Percentiles rank a stretch among this genome's conserved stretches.
These are phyloP conservation scores for Podospora comata DNA, from an alignment of 495 filamentous ascomycete species.

Conservation along the genomic window DNA sequence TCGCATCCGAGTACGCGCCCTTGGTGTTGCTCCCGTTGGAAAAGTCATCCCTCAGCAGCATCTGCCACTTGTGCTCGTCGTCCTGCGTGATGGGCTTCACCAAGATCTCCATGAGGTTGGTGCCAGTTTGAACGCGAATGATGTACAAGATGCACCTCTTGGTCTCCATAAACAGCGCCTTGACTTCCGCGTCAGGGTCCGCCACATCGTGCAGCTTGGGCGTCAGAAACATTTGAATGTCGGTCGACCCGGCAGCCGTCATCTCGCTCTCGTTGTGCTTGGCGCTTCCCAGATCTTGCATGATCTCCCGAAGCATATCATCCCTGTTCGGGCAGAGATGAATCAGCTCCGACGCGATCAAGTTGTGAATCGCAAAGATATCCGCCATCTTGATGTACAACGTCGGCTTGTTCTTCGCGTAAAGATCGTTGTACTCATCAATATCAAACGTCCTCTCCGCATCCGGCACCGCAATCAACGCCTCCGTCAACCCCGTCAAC, in stretches of 20 bases:
- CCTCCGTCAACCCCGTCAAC: slow-evolving; percentile 65
- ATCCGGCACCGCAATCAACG: slow-evolving; percentile 78
- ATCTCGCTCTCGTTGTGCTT: slow-evolving; percentile 94
- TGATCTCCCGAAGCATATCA: slow-evolving; percentile 85
- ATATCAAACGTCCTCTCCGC: slow-evolving; percentile 93
- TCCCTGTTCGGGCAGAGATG: slow-evolving; percentile 73
- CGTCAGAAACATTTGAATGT: slow-evolving; percentile 88
- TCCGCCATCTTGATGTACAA: slow-evolving; percentile 98
- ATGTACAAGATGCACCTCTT: slow-evolving; percentile 97
- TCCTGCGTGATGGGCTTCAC: slow-evolving; percentile 82
- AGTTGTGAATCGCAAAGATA: slow-evolving; percentile 91
- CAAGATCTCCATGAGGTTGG: slow-evolving; percentile 90
- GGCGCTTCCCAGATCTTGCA: slow-evolving; percentile 89
- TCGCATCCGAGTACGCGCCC: slow-evolving; percentile 87
- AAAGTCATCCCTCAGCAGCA: slow-evolving; percentile 80
- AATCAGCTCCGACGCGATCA: slow-evolving; percentile 75
- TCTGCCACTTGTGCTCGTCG: slow-evolving; percentile 85
- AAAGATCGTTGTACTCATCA: slow-evolving; percentile 97
- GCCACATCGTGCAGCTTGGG: slow-evolving; percentile 87
- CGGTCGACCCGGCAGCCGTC: slow-evolving; percentile 77
- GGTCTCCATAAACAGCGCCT: slow-evolving; percentile 94
- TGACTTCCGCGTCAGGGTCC: slow-evolving; percentile 88
- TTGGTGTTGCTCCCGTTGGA: slow-evolving; percentile 62
- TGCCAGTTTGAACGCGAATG: slow-evolving; percentile 90
- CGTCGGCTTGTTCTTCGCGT: slow-evolving; percentile 90